phyloP scores from a whole-genome alignment of 129 eudicot genomes.

The Chrysanthemum lavandulifolium region DNA sequence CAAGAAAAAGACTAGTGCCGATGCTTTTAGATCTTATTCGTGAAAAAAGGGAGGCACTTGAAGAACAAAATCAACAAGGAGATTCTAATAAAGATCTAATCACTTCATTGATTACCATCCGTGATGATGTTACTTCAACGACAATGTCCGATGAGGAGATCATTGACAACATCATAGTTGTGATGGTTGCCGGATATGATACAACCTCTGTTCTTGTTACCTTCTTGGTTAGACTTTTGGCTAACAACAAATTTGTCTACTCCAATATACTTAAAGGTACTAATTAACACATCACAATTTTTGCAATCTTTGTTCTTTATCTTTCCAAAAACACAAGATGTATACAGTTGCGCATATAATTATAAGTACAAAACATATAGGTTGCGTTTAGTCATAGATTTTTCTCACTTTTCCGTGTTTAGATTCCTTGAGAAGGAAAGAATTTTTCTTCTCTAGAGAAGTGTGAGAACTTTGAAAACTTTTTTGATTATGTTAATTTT shows the following conservation, averaged over 20 bases:
- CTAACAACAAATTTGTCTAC: conserved; percentile 27
- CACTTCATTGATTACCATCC: conserved; percentile 35
- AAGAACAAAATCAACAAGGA: not conserved
- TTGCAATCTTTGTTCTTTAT: not conserved
- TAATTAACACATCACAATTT: conserved; percentile 8
- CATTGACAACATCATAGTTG: conserved; percentile 31
- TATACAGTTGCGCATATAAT: not conserved
- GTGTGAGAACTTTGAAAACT: too few relatives aligned
- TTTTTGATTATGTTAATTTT: too few relatives aligned
- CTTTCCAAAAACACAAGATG: not conserved
- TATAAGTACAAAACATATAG: too few relatives aligned
- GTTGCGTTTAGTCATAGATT: too few relatives aligned
- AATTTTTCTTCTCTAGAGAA: too few relatives aligned
- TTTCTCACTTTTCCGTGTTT: too few relatives aligned
- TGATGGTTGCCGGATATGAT: conserved; percentile 49
- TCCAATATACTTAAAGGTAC: conserved; percentile 25
- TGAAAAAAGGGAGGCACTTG: conserved; percentile 30
- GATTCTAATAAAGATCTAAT: conserved; percentile 38
- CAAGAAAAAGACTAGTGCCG: conserved; percentile 32
- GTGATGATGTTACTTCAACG: conserved; percentile 7
- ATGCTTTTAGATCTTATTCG: conserved; percentile 33
- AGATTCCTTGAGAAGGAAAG: too few relatives aligned
- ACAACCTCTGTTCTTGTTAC: conserved; percentile 40
- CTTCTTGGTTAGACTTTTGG: conserved; percentile 40
- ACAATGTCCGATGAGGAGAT: conserved; percentile 41